These are phyloP conservation scores for Metschnikowia henanensis DNA, from an alignment of 805 yeast species.

Conservation along the genomic window DNA sequence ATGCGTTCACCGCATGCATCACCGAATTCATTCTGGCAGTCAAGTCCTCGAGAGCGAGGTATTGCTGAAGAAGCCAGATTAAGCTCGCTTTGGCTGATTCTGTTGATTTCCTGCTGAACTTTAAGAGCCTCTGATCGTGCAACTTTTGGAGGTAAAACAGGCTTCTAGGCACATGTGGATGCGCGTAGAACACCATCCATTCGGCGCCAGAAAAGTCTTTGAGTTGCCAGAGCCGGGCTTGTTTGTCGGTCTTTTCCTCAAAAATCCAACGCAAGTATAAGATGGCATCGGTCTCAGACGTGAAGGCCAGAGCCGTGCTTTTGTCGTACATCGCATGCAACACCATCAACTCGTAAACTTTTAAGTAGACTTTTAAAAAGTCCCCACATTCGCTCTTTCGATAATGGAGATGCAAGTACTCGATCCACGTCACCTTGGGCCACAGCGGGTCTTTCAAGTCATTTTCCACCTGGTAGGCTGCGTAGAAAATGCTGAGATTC, in stretches of 20 bases:
- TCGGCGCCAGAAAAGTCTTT: slow-evolving; percentile 39
- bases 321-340: slow-evolving; percentile 1
- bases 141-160: slow-evolving; percentile 17
- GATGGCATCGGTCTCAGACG: not conserved
- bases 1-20: slow-evolving; percentile 28
- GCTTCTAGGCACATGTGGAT: slow-evolving; percentile 23
- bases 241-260: not conserved
- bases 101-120: not conserved
- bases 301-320: not conserved
- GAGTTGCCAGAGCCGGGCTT: slow-evolving; percentile 15
- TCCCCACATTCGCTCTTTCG: slow-evolving; percentile 28
- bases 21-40: slow-evolving; percentile 20
- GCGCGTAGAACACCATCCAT: slow-evolving; percentile 23
- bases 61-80: slow-evolving; percentile 19
- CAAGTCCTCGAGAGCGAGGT: slow-evolving; percentile 15
- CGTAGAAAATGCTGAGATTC: slow-evolving; percentile 27
- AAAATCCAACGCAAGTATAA: slow-evolving; percentile 1
- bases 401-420: slow-evolving; percentile 28
- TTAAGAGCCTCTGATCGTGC: not conserved
- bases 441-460: slow-evolving; percentile 27
- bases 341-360: slow-evolving; percentile 33
- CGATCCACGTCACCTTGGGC: slow-evolving; percentile 42
- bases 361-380: slow-evolving; percentile 30
- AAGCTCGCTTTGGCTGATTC: slow-evolving; percentile 14
- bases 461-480: slow-evolving; percentile 32